Evolutionary conservation across 1,284 basidiomycete species (phyloP).

Genomic region (Ustilago crameri): DNA sequence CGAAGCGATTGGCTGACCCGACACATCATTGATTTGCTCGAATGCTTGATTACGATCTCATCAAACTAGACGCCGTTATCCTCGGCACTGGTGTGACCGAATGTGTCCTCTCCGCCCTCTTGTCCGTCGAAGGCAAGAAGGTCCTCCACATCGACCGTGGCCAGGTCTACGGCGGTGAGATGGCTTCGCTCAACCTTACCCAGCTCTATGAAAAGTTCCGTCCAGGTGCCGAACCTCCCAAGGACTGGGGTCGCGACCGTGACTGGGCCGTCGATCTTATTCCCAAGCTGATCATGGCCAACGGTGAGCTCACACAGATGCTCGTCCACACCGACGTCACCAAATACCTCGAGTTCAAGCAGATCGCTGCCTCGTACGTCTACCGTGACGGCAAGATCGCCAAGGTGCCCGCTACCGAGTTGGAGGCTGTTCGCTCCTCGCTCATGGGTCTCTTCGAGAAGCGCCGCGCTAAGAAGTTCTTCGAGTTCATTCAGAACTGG

Average conservation of each 20-base stretch:
- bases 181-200: slow-evolving; percentile 94
- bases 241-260: slow-evolving; percentile 70
- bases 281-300: slow-evolving; percentile 83
- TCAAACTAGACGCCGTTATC: slow-evolving; percentile 62
- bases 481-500: slow-evolving; percentile 96
- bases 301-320: slow-evolving; percentile 96
- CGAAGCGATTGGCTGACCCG: not conserved
- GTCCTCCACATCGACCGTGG: slow-evolving; percentile 99
- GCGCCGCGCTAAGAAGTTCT: slow-evolving; percentile 97
- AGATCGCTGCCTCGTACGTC: slow-evolving; percentile 97
- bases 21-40: not conserved
- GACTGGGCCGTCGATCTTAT: slow-evolving; percentile 68
- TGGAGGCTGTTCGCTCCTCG: slow-evolving; percentile 93
- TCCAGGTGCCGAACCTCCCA: slow-evolving; percentile 69
- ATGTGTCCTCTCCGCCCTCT: slow-evolving; percentile 85
- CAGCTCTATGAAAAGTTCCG: slow-evolving; percentile 99
- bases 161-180: slow-evolving; percentile 98
- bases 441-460: slow-evolving; percentile 99
- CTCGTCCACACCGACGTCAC: slow-evolving; percentile 99
- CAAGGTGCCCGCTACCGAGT: slow-evolving; percentile 97
- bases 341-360: slow-evolving; percentile 99
- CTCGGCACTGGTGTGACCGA: slow-evolving; percentile 93
- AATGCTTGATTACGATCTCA: not conserved
- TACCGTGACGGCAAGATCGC: slow-evolving; percentile 96
- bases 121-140: slow-evolving; percentile 99